Evolutionary conservation across 768 basidiomycete genomes (phyloP), one percentile per base, ranked within the genome.

Genomic region (Nevesoporus exiguus): DNA sequence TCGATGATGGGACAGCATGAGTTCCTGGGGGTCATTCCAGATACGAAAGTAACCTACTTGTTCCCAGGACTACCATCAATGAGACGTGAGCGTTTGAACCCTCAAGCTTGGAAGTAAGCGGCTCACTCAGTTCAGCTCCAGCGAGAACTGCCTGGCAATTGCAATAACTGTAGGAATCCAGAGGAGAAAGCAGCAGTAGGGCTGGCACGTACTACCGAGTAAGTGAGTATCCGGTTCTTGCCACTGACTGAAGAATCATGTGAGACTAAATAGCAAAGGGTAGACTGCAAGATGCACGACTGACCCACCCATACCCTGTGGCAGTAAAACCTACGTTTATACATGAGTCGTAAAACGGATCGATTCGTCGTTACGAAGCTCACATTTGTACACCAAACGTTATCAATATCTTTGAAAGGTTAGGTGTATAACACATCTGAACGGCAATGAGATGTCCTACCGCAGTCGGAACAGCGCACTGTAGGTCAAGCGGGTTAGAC

Each of bases 301-400:
- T 13, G 17, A 55, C 54, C 49, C 41, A 45, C 25, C 47, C 47
- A 47, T 10, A 47, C 31, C 25, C 46, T 36, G 46, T 47, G 17
- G 15, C 46, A 47, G 36, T 55, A 55, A n/a, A 55, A 55, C 33
- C 54, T 55, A 21, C 39, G 17, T 1, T 24, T 11, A 10, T 17
- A 15, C 21, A n/a, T 49, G 24, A 39, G 15, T 44, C 5, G 22
- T 24, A 22, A 30, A 39, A 25, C 13, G 19, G 34, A 44, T 17
- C 22, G 2, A 21, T 19, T 3, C 3, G 27, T 13, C n/a, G 29
- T n/a, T 6, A 15, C 7, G 22, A 17, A 27, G 8, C 49, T 48
- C 27, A 55, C 54, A 33, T 27, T 34, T 55, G 42, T 17, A 55
- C 54, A n/a, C 19, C 27, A 11, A 45, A 55, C 6, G 36, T 41